Conservation (phyloP, 371 early-diverging fungal species). For the Mucor piriformis region DNA sequence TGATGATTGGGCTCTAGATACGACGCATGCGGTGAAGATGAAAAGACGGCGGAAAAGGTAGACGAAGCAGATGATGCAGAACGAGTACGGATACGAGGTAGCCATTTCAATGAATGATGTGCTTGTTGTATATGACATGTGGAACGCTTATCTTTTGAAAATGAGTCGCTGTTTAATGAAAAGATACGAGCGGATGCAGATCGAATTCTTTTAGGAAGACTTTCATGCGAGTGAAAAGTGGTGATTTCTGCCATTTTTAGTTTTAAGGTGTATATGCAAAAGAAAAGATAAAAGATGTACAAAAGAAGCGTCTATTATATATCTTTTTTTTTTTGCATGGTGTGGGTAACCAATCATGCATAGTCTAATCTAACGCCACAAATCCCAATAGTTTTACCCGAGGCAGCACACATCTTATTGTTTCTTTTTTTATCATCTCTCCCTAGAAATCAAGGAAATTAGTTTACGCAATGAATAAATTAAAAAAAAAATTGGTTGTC, state of each 20-base stretch:
- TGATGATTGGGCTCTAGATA: neutral
- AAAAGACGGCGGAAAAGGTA: conserved; percentile 21
- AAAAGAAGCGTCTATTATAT: too few relatives aligned
- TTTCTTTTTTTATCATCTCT: neutral
- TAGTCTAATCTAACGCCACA: neutral
- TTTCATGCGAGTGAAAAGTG: conserved; percentile 6
- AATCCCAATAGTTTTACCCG: neutral
- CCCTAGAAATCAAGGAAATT: neutral
- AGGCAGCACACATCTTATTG: neutral
- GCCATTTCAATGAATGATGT: conserved; percentile 21
- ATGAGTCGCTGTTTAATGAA: conserved; percentile 1
- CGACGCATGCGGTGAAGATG: conserved; percentile 1
- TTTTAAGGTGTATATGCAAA: neutral
- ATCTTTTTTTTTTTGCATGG: too few relatives aligned
- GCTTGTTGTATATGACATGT: conserved; percentile 8
- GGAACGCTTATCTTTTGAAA: conserved; percentile 4
- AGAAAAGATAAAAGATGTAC: neutral
- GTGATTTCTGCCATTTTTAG: neutral
- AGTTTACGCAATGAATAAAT: neutral
- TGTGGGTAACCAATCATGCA: too few relatives aligned
- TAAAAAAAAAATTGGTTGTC: neutral
- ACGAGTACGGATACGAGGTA: conserved; percentile 21
- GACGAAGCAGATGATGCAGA: conserved; percentile 26
- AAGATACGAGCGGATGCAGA: conserved; percentile 25
- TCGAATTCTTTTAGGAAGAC: conserved; percentile 22